Evolutionary conservation across 495 filamentous ascomycete species (phyloP).

Genomic region (Trichoderma reesei): DNA sequence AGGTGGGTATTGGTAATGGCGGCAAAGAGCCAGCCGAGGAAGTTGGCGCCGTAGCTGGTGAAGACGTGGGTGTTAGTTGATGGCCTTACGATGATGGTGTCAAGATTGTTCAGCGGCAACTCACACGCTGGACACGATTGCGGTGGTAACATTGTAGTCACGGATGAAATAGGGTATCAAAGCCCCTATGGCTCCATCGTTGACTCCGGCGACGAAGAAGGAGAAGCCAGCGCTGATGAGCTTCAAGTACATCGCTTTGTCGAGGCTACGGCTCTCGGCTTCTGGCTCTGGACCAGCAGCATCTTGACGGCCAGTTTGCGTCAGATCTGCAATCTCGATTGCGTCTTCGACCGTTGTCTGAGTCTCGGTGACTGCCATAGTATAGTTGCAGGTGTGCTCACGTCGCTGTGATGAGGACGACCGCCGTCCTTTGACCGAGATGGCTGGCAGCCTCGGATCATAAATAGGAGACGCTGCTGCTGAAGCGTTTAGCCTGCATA

Average conservation of each 20-base stretch:
- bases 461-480: neutral
- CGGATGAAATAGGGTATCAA: constrained; percentile 46
- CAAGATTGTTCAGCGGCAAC: too few relatives aligned
- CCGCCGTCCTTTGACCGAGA: too few relatives aligned
- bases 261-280: neutral
- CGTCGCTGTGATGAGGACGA: neutral
- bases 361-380: neutral
- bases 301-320: neutral
- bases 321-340: neutral
- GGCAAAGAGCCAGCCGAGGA: constrained; percentile 39
- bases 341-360: neutral
- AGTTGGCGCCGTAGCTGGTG: constrained; percentile 30
- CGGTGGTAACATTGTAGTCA: constrained; percentile 37
- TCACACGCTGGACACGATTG: constrained; percentile 39
- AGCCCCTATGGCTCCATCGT: constrained; percentile 45
- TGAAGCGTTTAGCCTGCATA: neutral
- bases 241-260: constrained; percentile 20
- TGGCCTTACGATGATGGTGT: too few relatives aligned
- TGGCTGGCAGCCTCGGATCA: too few relatives aligned
- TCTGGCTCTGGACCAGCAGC: neutral
- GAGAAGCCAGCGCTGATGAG: constrained; percentile 41
- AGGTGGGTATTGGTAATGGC: constrained; percentile 39
- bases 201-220: constrained; percentile 44
- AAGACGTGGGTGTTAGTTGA: too few relatives aligned
- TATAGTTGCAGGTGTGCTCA: neutral